Evolutionary conservation across 106 monocot genomes (phyloP).

Genomic region (Acorus gramineus): DNA sequence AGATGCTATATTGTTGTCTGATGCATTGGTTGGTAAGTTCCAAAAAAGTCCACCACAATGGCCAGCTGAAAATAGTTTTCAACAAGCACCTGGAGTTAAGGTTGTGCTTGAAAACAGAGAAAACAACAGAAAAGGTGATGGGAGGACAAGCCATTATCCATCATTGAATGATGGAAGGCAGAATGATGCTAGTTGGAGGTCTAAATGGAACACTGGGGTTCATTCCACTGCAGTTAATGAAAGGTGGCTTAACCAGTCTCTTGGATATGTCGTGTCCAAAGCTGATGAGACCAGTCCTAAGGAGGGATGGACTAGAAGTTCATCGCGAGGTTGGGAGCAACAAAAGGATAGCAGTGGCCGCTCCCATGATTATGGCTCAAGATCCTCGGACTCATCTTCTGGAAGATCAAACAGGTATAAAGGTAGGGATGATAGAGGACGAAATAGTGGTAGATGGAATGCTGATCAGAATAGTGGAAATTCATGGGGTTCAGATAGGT

Average conservation of each 20-base stretch:
- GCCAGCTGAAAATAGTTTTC: conserved; percentile 16
- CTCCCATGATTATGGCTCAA: conserved; percentile 8
- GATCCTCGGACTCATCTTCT: conserved; percentile 10
- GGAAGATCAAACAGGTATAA: conserved; percentile 12
- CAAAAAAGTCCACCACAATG: conserved; percentile 22
- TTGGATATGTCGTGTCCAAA: conserved; percentile 2
- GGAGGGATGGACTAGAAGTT: conserved; percentile 1
- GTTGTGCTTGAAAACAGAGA: not conserved
- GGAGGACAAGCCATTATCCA: not conserved
- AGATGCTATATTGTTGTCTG: conserved; percentile 33
- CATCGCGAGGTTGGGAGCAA: conserved; percentile 9
- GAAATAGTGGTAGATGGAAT: conserved; percentile 21
- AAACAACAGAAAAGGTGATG: conserved; percentile 2
- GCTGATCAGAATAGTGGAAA: conserved; percentile 22
- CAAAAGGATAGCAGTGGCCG: conserved; percentile 10
- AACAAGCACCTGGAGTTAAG: conserved; percentile 6
- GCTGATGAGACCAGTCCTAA: not conserved
- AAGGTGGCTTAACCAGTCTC: conserved; percentile 3
- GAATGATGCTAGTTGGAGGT: conserved; percentile 6
- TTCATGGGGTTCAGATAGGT: conserved; percentile 19
- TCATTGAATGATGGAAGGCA: conserved; percentile 1
- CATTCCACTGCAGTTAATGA: conserved; percentile 7
- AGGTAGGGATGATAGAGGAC: conserved; percentile 15
- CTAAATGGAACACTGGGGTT: conserved; percentile 9
- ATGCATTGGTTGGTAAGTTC: conserved; percentile 30